Conservation (phyloP, 1,284 basidiomycete species). For the Leccinum huronense region DNA sequence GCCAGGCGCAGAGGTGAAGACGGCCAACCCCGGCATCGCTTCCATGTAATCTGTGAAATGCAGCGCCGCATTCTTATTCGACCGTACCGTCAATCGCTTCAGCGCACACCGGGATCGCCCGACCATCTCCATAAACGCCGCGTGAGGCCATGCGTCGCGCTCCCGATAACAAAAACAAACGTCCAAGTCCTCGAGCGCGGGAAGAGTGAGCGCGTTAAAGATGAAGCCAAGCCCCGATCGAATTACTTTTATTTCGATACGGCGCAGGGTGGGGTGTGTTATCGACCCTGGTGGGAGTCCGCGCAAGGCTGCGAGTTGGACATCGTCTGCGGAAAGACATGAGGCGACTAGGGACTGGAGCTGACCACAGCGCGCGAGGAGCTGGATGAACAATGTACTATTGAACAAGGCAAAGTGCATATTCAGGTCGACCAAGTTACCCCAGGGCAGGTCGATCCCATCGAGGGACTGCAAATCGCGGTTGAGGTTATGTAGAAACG, state of each 20-base stretch:
- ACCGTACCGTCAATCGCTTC: slow-evolving; percentile 27
- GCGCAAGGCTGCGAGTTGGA: slow-evolving; percentile 15
- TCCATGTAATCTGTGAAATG: slow-evolving; percentile 27
- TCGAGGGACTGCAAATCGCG: slow-evolving; percentile 29
- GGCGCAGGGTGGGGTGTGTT: slow-evolving; percentile 21
- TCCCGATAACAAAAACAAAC: slow-evolving; percentile 34
- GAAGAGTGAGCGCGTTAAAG: slow-evolving; percentile 23
- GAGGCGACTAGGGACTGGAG: slow-evolving; percentile 26
- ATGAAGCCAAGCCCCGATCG: slow-evolving; percentile 27
- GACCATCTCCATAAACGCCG: slow-evolving; percentile 26
- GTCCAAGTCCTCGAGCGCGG: slow-evolving; percentile 35
- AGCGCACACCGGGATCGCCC: slow-evolving; percentile 27
- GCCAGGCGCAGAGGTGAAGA: slow-evolving; percentile 19
- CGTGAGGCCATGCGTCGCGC: slow-evolving; percentile 31
- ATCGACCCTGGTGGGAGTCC: slow-evolving; percentile 17
- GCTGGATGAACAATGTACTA: slow-evolving; percentile 26
- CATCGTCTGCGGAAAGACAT: slow-evolving; percentile 26
- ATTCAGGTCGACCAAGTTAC: slow-evolving; percentile 24
- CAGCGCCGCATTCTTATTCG: slow-evolving; percentile 22
- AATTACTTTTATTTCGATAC: slow-evolving; percentile 33
- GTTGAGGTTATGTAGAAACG: slow-evolving; percentile 22
- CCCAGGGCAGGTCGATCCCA: slow-evolving; percentile 29
- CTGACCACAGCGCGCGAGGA: slow-evolving; percentile 25
- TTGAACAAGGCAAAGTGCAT: slow-evolving; percentile 33
- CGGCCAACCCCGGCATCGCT: slow-evolving; percentile 24